Conservation (phyloP, 176 grass and related monocot species). For the Aegilops sharonensis region DNA sequence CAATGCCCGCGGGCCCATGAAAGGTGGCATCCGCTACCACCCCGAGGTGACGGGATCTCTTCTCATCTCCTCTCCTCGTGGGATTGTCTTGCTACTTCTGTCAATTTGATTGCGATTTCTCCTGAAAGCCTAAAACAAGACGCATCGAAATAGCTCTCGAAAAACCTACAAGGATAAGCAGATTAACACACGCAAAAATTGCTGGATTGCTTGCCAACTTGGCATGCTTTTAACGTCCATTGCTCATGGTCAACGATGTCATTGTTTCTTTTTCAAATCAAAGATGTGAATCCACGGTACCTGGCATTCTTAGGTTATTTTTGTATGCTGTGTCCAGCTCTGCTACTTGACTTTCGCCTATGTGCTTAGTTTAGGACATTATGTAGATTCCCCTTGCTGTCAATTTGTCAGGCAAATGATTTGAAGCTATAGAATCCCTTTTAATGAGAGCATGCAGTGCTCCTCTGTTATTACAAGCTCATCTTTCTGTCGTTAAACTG, state of each 20-base stretch:
- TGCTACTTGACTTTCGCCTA: not conserved
- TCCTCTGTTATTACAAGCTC: not conserved
- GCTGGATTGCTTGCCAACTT: not conserved
- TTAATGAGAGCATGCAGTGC: not conserved
- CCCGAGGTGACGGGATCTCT: constrained; percentile 52
- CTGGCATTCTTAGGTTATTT: not conserved
- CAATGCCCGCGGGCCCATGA: constrained; percentile 95
- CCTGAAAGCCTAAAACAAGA: not conserved
- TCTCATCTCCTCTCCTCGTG: not conserved
- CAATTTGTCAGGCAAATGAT: constrained; percentile 2
- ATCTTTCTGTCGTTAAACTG: not conserved
- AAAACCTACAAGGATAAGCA: not conserved
- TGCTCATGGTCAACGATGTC: not conserved
- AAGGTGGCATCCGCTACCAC: constrained; percentile 96
- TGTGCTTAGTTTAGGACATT: not conserved
- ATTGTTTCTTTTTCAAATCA: not conserved
- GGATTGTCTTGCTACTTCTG: not conserved
- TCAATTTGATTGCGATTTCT: not conserved
- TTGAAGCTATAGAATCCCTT: not conserved
- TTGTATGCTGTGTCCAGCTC: not conserved
- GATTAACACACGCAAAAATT: not conserved
- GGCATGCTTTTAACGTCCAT: not conserved
- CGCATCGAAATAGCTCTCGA: not conserved
- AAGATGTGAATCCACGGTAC: not conserved
- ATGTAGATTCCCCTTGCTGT: not conserved